phyloP scores from a whole-genome alignment of 352 stramenopile species.

The Phytophthora sp. region DNA sequence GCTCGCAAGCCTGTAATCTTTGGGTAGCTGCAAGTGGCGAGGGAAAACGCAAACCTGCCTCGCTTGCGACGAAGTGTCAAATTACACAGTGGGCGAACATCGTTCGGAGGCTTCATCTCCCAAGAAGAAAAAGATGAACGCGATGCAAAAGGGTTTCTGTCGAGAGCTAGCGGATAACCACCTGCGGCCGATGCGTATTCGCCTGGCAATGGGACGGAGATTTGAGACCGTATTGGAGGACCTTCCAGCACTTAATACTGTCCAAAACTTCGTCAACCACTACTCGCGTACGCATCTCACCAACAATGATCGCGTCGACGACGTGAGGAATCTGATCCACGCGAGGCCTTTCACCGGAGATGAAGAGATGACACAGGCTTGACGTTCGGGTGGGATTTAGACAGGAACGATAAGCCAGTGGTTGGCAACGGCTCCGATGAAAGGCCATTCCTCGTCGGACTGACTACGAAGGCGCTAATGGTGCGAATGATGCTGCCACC shows the following conservation, averaged over 20 bases:
- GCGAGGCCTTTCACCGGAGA: not conserved
- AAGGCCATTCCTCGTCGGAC: not conserved
- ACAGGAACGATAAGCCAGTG: not conserved
- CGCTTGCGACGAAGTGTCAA: not conserved
- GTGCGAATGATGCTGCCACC: not conserved
- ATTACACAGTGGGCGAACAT: not conserved
- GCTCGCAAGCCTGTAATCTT: not conserved
- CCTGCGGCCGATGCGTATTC: not conserved
- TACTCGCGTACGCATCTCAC: not conserved
- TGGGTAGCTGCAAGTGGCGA: not conserved
- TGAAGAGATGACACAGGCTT: not conserved
- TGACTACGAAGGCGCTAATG: not conserved
- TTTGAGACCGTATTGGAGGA: not conserved
- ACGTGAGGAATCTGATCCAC: not conserved
- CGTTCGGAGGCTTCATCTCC: not conserved
- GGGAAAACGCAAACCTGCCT: conserved; percentile 1
- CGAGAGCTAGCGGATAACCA: not conserved
- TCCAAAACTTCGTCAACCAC: not conserved
- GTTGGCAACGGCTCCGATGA: not conserved
- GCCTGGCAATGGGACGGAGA: conserved; percentile 5
- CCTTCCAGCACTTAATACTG: not conserved
- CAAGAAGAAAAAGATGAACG: conserved; percentile 7
- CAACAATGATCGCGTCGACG: not conserved
- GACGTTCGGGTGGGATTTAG: not conserved
- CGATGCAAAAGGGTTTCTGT: not conserved